Percentiles rank a stretch among this genome's conserved stretches.
phyloP scores from a whole-genome alignment of 345 rosid species.

The Aquilaria sinensis region DNA sequence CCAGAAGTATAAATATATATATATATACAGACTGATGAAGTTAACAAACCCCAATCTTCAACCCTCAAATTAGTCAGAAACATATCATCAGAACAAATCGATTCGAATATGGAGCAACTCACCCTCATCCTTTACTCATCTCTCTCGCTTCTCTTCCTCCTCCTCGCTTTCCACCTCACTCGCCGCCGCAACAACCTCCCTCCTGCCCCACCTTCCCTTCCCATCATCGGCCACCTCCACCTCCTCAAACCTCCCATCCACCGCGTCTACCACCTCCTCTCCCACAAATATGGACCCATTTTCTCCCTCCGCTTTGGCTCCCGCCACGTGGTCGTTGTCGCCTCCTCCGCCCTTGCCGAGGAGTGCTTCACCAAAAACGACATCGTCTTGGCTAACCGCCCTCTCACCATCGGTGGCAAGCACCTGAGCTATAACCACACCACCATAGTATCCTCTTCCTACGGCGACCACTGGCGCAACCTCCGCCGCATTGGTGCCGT shows the following conservation, averaged over 20 bases:
- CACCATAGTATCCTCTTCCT: constrained; percentile 12
- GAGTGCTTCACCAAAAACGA: neutral
- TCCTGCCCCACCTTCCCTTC: constrained; percentile 11
- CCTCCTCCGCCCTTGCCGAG: too few relatives aligned
- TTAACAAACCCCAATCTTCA: neutral
- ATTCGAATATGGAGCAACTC: neutral
- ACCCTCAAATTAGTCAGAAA: neutral
- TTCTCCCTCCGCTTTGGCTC: too few relatives aligned
- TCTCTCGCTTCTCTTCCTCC: neutral
- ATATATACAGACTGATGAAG: neutral
- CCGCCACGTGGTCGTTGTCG: too few relatives aligned
- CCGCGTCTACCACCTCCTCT: neutral
- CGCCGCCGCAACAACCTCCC: constrained; percentile 8
- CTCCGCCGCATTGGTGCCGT: too few relatives aligned
- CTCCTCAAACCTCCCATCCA: constrained; percentile 9
- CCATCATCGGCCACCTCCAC: constrained; percentile 12
- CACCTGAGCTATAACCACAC: neutral
- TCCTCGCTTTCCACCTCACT: neutral
- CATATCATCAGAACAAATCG: neutral
- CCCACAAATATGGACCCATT: too few relatives aligned
- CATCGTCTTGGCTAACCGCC: neutral
- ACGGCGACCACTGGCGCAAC: neutral
- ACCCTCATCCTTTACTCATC: neutral
- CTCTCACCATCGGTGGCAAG: neutral
- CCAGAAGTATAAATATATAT: too few relatives aligned